A percentile compares a stretch with the other conserved stretches of the same genome.
Evolutionary conservation across 2,329 filamentous ascomycete species (phyloP).

Genomic region (Phaeophleospora eucalypticola): DNA sequence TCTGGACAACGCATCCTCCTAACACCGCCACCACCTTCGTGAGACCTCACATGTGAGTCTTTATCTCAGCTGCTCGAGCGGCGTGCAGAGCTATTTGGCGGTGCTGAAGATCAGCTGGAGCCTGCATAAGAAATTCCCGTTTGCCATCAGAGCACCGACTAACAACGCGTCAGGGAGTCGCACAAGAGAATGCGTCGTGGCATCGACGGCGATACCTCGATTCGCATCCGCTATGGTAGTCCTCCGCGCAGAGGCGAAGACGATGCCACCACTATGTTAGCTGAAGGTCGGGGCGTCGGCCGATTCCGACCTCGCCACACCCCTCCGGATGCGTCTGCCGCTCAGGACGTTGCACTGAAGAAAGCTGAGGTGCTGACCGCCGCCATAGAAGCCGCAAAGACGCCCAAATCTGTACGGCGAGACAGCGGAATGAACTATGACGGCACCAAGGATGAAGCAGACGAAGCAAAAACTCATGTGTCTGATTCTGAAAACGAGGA

Average conservation of each 20-base stretch:
- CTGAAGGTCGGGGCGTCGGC: constrained; percentile 7
- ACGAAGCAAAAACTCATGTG: neutral
- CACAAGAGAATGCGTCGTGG: constrained; percentile 7
- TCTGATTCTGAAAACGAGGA: neutral
- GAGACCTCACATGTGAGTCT: neutral
- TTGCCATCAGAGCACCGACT: constrained; percentile 1
- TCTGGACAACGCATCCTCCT: constrained; percentile 3
- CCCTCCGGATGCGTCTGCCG: constrained; percentile 17
- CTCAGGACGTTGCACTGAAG: constrained; percentile 17
- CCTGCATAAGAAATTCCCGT: neutral
- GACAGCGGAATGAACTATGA: constrained; percentile 15
- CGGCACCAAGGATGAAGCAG: constrained; percentile 1
- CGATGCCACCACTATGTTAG: constrained; percentile 8
- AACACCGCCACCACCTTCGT: constrained; percentile 4
- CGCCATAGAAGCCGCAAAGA: constrained; percentile 12
- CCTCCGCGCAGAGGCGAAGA: constrained; percentile 14
- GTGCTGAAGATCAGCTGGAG: neutral
- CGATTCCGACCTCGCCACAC: constrained; percentile 18
- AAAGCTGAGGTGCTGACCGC: constrained; percentile 15
- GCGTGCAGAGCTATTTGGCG: neutral
- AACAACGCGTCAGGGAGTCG: neutral
- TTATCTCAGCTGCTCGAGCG: neutral
- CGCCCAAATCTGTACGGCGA: constrained; percentile 7
- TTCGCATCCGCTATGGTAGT: constrained; percentile 18
- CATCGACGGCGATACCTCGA: constrained; percentile 13